Evolutionary conservation across 345 rosid species (phyloP), one percentile per base, ranked within the genome.

Genomic region (Crucihimalaya himalaica): DNA sequence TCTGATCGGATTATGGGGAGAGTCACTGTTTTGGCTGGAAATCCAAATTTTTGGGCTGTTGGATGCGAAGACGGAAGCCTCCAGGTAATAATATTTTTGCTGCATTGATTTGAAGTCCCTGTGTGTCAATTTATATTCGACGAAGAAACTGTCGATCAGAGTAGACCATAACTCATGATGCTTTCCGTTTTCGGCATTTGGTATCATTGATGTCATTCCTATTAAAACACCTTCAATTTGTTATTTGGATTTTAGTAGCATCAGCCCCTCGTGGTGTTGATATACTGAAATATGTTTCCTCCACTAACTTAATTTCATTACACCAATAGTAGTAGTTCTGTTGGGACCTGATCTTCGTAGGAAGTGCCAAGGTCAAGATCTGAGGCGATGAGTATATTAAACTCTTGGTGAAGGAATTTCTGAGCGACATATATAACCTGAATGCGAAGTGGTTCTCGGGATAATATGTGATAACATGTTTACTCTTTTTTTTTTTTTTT

Each of bases 41-140:
- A 92, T 87, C 90, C 90, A 50, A 92, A 96, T 73, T 88, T 96
- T 73, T 96, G 98, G 99, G 99, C 97, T 23, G 96, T 89, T 68
- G 99, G 99, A 35, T 90, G 96, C 67, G 98, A 96, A 78, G 97
- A 92, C 80, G 99, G 99, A 64, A 86, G 90, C 76, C 88, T 92
- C 50, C 98, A 96, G 92, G 99, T 92, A 75, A 67, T 8, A 58
- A 66, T 66, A 67, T 2, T 53, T 63, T 42, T 61, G 25, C 32
- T 52, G 46, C 69, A 60, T 63, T 70, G 21, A 48, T 55, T 63
- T 60, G 14, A 9, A 54, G 46, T 53, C 55, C 6, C n/a, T 54
- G 35, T 54, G 32, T 39, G 19, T 42, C 20, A 29, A 18, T 63
- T 63, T 46, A 42, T 54, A 42, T n/a, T 50, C 18, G 52, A 71